phyloP scores from a whole-genome alignment of 2,329 filamentous ascomycete genomes.

The Fusarium sp. region DNA sequence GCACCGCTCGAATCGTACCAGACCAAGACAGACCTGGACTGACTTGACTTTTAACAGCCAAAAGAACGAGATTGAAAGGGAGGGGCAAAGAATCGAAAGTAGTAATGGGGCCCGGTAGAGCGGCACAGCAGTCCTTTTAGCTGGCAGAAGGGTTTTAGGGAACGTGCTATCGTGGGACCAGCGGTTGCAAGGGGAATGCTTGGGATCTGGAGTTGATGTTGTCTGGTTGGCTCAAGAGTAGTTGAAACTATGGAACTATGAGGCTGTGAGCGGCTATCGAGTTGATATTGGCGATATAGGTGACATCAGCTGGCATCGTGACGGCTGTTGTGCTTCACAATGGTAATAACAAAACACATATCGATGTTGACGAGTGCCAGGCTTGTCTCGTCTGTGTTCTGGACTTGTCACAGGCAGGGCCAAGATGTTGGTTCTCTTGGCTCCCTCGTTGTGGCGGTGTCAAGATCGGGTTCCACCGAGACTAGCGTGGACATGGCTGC shows the following conservation, averaged over 20 bases:
- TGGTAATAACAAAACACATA: conserved; percentile 2
- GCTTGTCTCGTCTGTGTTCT: conserved; percentile 26
- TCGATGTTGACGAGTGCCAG: conserved; percentile 17
- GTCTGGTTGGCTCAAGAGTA: conserved; percentile 27
- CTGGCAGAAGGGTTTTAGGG: background rate
- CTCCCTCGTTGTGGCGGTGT: conserved; percentile 26
- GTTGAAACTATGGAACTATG: background rate
- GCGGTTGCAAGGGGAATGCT: conserved; percentile 14
- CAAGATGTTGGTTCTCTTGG: conserved; percentile 7
- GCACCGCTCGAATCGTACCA: conserved; percentile 42
- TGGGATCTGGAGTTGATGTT: conserved; percentile 13
- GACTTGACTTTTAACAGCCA: conserved; percentile 27
- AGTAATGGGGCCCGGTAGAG: conserved; percentile 26
- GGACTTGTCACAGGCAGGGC: conserved; percentile 19
- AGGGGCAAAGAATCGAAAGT: conserved; percentile 21
- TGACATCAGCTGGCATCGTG: conserved; percentile 29
- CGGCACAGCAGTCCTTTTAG: conserved; percentile 22
- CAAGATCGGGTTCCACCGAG: conserved; percentile 35
- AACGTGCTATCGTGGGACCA: conserved; percentile 4
- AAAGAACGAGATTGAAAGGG: conserved; percentile 18
- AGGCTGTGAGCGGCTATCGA: conserved; percentile 20
- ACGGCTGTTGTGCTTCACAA: conserved; percentile 26
- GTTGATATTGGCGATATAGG: conserved; percentile 16
- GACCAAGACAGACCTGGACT: conserved; percentile 30
- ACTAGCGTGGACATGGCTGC: conserved; percentile 8